Evolutionary conservation across 169 alveolate species (phyloP), one percentile per base, ranked within the genome.

Genomic region (Toxoplasma gondii): DNA sequence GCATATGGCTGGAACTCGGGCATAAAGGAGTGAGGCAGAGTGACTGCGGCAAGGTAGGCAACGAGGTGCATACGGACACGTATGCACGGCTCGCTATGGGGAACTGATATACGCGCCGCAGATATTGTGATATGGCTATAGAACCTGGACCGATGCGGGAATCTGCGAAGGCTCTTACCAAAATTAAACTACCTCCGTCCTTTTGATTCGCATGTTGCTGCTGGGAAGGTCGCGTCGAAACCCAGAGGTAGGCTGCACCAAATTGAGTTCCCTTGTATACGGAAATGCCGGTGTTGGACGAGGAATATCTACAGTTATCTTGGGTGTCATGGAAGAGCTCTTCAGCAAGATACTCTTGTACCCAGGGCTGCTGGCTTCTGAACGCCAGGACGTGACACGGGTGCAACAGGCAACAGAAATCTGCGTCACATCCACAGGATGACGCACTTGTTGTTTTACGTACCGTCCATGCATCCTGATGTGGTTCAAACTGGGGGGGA

Each of bases 351-450:
- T 36, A 74, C 24, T 41, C 49, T 0, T n/a, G 49, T 70, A 92
- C 80, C 95, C 95, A 92, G 64, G 80, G 95, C 93, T 92, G 95
- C 90, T 86, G 95, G 54, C 83, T 70, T 74, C 69, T 86, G 80
- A 92, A 81, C 44, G 95, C 88, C 93, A 38, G 39, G 36, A 92
- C 67, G 82, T 92, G 95, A 16, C 81, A 41, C 22, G 92, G 93
- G 67, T 92, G 95, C 88, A 92, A 19, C 91, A 41, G 64, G 82
- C 95, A 92, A 19, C 45, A 34, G 44, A 78, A 78, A 39, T 45
- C 41, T 67, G 22, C 31, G 36, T 38, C 84, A 74, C 34, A 4
- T 10, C 31, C 44, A 44, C 41, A 34, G 9, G 84, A 36, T 38
- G 31, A 74, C 45, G 84, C 44, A 7, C 44, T 34, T 34, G 82